These are phyloP conservation scores for Ilyonectria sp. DNA, from an alignment of 2,329 filamentous ascomycete species.

Conservation along the genomic window DNA sequence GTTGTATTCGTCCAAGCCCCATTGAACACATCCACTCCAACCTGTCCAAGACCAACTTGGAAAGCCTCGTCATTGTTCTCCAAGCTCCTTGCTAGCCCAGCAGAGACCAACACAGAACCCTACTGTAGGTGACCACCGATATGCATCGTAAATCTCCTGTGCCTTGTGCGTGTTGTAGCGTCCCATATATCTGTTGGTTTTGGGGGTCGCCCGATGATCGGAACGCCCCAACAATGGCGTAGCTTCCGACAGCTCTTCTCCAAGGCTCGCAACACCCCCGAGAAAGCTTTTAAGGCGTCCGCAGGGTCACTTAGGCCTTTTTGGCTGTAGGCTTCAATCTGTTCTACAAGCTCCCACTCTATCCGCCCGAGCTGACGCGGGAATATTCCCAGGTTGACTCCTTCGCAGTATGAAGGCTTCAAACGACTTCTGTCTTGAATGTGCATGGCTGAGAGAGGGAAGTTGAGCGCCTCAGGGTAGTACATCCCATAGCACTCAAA, in stretches of 20 bases:
- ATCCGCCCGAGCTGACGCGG: conserved; percentile 10
- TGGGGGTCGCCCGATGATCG: conserved; percentile 2
- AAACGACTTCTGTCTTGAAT: conserved; percentile 1
- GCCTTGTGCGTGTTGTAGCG: neutral
- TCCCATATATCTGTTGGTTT: neutral
- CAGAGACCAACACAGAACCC: conserved; percentile 11
- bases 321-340: neutral
- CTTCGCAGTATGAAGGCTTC: conserved; percentile 2
- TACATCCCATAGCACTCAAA: conserved; percentile 20
- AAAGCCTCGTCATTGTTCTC: neutral
- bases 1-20: neutral
- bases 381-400: conserved; percentile 1
- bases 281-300: neutral
- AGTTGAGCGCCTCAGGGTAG: neutral
- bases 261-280: conserved; percentile 8
- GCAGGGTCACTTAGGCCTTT: conserved; percentile 4
- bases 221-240: neutral
- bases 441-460: conserved; percentile 4
- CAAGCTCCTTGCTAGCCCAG: neutral
- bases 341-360: conserved; percentile 7
- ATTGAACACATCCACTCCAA: neutral
- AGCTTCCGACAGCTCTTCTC: neutral
- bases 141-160: neutral
- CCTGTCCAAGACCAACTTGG: conserved; percentile 18
- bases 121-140: conserved; percentile 1